A percentile compares a stretch with the other conserved stretches of the same genome.
Conservation (phyloP, 305 asterid species). For the Solanum hybrid region DNA sequence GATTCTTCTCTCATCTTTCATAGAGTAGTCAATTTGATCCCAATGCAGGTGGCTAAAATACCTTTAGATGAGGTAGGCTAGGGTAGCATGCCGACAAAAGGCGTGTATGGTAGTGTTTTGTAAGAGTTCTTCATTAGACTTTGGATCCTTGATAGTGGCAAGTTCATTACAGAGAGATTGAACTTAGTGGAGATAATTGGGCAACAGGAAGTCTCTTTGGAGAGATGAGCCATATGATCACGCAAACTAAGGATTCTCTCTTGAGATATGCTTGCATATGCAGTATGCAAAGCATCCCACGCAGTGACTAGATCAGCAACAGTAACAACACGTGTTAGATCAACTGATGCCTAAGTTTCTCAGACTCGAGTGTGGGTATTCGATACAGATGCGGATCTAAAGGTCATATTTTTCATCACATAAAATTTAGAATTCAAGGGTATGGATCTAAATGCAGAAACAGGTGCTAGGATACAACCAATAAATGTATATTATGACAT, state of each 20-base stretch:
- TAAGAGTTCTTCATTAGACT: neutral
- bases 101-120: neutral
- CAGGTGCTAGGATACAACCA: no score
- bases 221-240: no score
- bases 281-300: neutral
- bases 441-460: no score
- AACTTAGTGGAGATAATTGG: neutral
- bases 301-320: neutral
- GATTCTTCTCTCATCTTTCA: neutral
- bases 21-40: neutral
- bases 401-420: no score
- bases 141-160: neutral
- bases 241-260: no score
- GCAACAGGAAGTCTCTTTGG: neutral
- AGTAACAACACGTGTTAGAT: neutral
- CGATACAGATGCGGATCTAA: no score
- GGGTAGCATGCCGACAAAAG: neutral
- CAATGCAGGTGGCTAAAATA: neutral
- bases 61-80: neutral
- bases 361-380: neutral
- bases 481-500: no score
- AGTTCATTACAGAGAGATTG: neutral
- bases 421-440: no score
- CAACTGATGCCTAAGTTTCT: neutral
- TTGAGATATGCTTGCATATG: no score